Evolutionary conservation across 2,329 filamentous ascomycete species (phyloP).

Genomic region (Calycina herbarum): DNA sequence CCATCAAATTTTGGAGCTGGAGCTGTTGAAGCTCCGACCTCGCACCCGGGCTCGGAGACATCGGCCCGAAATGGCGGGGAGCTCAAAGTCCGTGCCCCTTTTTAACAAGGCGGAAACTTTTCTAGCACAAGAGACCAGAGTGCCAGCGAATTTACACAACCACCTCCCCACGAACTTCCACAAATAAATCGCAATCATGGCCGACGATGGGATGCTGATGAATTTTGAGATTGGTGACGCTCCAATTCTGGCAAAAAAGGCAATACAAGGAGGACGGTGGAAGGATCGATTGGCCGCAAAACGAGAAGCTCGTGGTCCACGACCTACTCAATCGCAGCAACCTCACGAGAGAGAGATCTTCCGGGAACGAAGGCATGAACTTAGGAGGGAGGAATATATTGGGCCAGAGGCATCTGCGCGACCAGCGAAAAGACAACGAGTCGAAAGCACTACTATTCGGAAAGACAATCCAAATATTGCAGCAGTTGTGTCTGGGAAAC

Average conservation of each 20-base stretch:
- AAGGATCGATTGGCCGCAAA: conserved; percentile 82
- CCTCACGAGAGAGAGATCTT: conserved; percentile 32
- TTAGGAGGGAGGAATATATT: conserved; percentile 36
- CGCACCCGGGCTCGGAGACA: background rate
- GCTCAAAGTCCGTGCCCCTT: conserved; percentile 22
- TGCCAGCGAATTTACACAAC: background rate
- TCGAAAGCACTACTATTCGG: conserved; percentile 31
- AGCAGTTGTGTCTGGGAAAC: conserved; percentile 38
- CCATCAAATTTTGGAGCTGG: background rate
- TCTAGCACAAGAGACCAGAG: background rate
- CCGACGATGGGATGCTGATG: conserved; percentile 90
- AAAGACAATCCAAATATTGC: conserved; percentile 14
- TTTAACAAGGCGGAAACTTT: conserved; percentile 26
- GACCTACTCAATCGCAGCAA: conserved; percentile 37
- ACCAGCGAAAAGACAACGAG: conserved; percentile 48
- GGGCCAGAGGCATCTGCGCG: conserved; percentile 29
- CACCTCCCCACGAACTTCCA: background rate
- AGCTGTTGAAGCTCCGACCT: background rate
- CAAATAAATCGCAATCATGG: conserved; percentile 56
- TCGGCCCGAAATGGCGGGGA: conserved; percentile 19
- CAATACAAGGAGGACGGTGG: conserved; percentile 90
- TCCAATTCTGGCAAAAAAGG: conserved; percentile 59
- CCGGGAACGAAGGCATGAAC: conserved; percentile 30
- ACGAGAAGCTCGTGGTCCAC: conserved; percentile 59
- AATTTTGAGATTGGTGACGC: conserved; percentile 81